phyloP scores from a whole-genome alignment of 2,329 filamentous ascomycete species.

The Aureobasidium sp. region DNA sequence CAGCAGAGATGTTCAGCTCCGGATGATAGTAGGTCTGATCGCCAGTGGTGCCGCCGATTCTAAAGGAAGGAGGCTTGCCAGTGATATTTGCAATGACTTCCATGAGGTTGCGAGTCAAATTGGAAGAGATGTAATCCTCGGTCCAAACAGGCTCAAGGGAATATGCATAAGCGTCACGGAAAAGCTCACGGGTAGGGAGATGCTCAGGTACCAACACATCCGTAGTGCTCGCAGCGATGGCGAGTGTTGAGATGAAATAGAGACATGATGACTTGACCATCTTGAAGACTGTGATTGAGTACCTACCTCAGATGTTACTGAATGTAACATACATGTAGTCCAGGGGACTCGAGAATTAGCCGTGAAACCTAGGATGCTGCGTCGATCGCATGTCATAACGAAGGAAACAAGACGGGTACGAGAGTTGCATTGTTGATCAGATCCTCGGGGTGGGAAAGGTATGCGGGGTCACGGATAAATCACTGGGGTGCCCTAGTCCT shows the following conservation, averaged over 20 bases:
- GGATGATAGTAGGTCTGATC: conserved; percentile 1
- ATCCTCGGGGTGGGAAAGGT: neutral
- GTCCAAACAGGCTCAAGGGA: conserved; percentile 5
- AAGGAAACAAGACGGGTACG: neutral
- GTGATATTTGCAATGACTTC: neutral
- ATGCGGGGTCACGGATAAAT: neutral
- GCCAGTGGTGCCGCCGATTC: neutral
- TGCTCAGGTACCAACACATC: neutral
- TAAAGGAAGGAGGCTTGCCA: neutral
- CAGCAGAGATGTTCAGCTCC: neutral
- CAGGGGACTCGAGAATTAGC: neutral
- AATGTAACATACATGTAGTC: neutral
- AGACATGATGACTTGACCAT: neutral
- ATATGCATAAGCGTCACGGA: conserved; percentile 3
- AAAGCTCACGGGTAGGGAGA: neutral
- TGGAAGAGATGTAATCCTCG: neutral
- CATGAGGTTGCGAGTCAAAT: conserved; percentile 8
- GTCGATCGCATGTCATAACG: neutral
- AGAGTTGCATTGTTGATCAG: neutral
- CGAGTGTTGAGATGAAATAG: neutral
- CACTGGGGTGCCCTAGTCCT: neutral
- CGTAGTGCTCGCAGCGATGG: neutral
- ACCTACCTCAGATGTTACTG: neutral
- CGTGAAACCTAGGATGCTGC: neutral
- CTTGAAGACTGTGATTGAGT: neutral